phyloP scores from a whole-genome alignment of 2,329 filamentous ascomycete genomes.

The Lecanosticta acicola region DNA sequence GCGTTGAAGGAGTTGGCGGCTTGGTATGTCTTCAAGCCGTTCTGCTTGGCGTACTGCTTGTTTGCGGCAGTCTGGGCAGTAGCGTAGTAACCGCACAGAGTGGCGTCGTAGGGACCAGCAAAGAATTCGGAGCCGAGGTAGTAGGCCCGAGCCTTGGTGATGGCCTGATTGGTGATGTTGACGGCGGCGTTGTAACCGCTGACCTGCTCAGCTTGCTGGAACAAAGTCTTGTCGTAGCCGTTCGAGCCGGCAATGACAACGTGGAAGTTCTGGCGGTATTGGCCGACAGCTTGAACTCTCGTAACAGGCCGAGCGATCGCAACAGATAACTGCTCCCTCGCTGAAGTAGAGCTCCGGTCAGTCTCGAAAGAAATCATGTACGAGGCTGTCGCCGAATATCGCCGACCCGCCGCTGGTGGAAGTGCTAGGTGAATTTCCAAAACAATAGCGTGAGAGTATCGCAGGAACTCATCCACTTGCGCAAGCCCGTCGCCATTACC shows the following conservation, averaged over 20 bases:
- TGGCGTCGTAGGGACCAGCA: slow-evolving; percentile 24
- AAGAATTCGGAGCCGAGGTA: slow-evolving; percentile 24
- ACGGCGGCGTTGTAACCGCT: slow-evolving; percentile 28
- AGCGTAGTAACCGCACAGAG: slow-evolving; percentile 24
- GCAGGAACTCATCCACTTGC: too few species aligned
- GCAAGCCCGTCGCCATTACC: too few species aligned
- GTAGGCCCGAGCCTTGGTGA: slow-evolving; percentile 18
- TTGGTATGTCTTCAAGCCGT: slow-evolving; percentile 16
- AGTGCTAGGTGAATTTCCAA: too few species aligned
- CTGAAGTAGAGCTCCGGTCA: too few species aligned
- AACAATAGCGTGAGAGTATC: too few species aligned
- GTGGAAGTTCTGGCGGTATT: slow-evolving; percentile 24
- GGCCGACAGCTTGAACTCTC: too few species aligned
- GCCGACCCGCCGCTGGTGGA: too few species aligned
- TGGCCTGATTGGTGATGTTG: slow-evolving; percentile 26
- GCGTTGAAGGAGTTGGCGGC: slow-evolving; percentile 27
- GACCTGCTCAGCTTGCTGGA: slow-evolving; percentile 13
- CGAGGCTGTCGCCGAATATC: too few species aligned
- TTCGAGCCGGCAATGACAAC: slow-evolving; percentile 28
- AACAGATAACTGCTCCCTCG: too few species aligned
- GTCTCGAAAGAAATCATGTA: too few species aligned
- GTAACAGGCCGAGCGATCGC: too few species aligned
- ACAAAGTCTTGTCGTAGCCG: slow-evolving; percentile 28
- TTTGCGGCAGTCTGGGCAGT: slow-evolving; percentile 21
- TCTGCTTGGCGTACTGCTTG: slow-evolving; percentile 13